Evolutionary conservation across 2,329 filamentous ascomycete genomes (phyloP).

Genomic region (Plenodomus lindquistii): DNA sequence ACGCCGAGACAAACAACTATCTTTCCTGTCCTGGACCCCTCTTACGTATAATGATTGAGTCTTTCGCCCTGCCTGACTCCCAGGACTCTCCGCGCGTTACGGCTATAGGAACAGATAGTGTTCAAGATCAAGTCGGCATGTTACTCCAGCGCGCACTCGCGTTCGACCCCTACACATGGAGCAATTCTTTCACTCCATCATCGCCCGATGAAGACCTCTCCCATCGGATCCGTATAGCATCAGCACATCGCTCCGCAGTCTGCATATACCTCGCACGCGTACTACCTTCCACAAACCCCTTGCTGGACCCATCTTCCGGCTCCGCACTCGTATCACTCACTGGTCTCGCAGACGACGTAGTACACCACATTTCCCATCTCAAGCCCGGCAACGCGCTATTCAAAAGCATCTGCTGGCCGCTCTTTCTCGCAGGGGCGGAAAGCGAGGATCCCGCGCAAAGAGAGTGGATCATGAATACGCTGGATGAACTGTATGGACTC

Average conservation of each 20-base stretch:
- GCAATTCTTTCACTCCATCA: conserved; percentile 33
- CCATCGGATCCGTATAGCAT: conserved; percentile 41
- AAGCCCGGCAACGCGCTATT: conserved; percentile 57
- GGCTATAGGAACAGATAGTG: conserved; percentile 8
- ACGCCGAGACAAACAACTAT: conserved; percentile 47
- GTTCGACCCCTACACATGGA: conserved; percentile 41
- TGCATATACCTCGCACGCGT: conserved; percentile 45
- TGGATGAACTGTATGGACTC: conserved; percentile 37
- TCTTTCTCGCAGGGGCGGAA: conserved; percentile 62
- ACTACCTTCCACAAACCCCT: conserved; percentile 35
- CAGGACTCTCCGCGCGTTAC: conserved; percentile 14
- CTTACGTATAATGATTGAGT: conserved; percentile 42
- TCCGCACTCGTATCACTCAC: conserved; percentile 42
- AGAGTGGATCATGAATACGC: conserved; percentile 56
- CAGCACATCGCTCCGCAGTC: conserved; percentile 46
- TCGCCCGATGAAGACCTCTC: conserved; percentile 40
- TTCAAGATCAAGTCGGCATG: conserved; percentile 30
- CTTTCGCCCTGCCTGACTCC: conserved; percentile 37
- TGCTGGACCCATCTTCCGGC: conserved; percentile 46
- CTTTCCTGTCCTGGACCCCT: conserved; percentile 43
- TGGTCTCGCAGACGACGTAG: conserved; percentile 54
- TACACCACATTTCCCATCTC: conserved; percentile 56
- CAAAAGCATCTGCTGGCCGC: conserved; percentile 64
- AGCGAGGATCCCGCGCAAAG: conserved; percentile 53
- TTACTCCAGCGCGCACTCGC: conserved; percentile 31